Evolutionary conservation across 1,284 basidiomycete species (phyloP).

Genomic region (Grifola frondosa): DNA sequence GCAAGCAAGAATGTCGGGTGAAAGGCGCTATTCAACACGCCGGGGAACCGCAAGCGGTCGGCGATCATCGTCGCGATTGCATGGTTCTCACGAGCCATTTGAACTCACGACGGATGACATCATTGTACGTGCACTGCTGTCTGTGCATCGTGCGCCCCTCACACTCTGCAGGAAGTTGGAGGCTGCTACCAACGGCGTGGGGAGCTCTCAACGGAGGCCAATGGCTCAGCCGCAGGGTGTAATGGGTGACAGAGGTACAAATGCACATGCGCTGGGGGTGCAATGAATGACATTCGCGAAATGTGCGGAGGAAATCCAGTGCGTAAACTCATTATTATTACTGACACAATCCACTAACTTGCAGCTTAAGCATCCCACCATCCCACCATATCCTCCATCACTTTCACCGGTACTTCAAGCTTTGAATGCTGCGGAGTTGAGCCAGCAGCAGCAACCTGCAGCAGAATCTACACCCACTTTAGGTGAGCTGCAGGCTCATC

Average conservation of each 20-base stretch:
- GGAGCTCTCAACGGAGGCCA: slow-evolving; percentile 48
- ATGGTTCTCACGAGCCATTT: slow-evolving; percentile 82
- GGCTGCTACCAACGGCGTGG: slow-evolving; percentile 44
- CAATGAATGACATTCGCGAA: slow-evolving; percentile 91
- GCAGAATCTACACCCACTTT: slow-evolving; percentile 45
- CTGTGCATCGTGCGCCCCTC: slow-evolving; percentile 8
- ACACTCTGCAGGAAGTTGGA: slow-evolving; percentile 34
- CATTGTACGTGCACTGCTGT: slow-evolving; percentile 51
- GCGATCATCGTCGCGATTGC: slow-evolving; percentile 67
- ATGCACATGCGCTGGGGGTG: slow-evolving; percentile 65
- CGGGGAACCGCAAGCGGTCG: slow-evolving; percentile 69
- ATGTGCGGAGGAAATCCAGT: slow-evolving; percentile 85
- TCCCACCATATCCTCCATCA: slow-evolving; percentile 58
- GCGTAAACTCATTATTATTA: slow-evolving; percentile 36
- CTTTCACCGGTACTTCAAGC: slow-evolving; percentile 67
- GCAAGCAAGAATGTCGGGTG: slow-evolving; percentile 54
- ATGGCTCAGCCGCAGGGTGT: slow-evolving; percentile 59
- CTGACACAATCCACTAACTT: slow-evolving; percentile 1
- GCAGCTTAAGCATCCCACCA: slow-evolving; percentile 48
- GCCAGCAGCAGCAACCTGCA: slow-evolving; percentile 18
- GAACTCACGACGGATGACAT: slow-evolving; percentile 96
- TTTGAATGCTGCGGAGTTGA: slow-evolving; percentile 38
- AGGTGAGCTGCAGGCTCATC: slow-evolving; percentile 78
- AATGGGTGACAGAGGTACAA: slow-evolving; percentile 75
- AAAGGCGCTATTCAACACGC: slow-evolving; percentile 54